Percentiles rank a stretch among this genome's conserved stretches.
These are phyloP conservation scores for Microbotryum violaceum DNA, from an alignment of 1,284 basidiomycete species.

Conservation along the genomic window DNA sequence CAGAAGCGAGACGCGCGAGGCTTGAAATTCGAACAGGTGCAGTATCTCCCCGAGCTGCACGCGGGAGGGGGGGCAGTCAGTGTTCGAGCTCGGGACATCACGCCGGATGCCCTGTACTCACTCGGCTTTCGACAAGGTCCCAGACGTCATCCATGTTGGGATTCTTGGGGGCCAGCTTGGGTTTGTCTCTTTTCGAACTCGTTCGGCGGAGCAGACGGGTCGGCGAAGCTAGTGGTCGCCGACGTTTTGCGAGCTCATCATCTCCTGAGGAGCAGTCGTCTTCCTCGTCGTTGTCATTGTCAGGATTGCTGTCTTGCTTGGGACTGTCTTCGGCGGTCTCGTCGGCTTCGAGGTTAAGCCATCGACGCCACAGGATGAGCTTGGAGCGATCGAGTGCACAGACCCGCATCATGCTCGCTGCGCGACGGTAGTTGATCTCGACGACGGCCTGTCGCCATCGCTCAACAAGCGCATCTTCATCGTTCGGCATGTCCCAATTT, in stretches of 20 bases:
- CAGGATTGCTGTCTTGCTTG: background rate
- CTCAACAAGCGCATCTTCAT: conserved; percentile 6
- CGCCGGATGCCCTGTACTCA: conserved; percentile 1
- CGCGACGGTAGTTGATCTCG: conserved; percentile 15
- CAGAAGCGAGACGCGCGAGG: conserved; percentile 16
- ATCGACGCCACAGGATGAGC: conserved; percentile 13
- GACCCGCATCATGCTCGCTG: background rate
- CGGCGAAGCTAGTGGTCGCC: background rate
- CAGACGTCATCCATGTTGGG: conserved; percentile 25
- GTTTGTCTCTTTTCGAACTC: background rate
- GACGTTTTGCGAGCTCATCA: background rate
- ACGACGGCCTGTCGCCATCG: conserved; percentile 12
- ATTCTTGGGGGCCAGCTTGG: background rate
- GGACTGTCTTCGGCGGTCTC: background rate
- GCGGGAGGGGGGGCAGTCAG: background rate
- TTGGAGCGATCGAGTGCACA: conserved; percentile 16
- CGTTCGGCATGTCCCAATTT: background rate
- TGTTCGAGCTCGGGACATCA: background rate
- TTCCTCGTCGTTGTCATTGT: background rate
- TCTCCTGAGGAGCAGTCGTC: background rate
- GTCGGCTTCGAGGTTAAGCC: conserved; percentile 2
- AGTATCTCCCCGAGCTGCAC: conserved; percentile 24
- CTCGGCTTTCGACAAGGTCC: conserved; percentile 22
- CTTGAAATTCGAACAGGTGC: conserved; percentile 23
- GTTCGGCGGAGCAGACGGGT: background rate